Percentiles rank a stretch among this genome's conserved stretches.
phyloP scores from a whole-genome alignment of 305 asterid genomes.

The Petunia hybrid region DNA sequence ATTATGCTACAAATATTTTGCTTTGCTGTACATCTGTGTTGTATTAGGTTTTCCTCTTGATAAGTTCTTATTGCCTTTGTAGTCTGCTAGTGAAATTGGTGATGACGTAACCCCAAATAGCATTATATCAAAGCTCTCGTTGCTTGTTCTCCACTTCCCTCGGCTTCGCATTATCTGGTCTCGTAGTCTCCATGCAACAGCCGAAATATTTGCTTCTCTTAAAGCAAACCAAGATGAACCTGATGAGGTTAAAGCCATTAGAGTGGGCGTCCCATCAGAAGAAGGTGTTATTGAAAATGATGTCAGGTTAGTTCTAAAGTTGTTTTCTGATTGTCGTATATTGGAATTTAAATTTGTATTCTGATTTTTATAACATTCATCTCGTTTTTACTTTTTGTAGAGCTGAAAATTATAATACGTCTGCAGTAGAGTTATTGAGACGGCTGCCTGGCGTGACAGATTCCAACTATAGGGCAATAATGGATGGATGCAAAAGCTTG shows the following conservation, averaged over 20 bases:
- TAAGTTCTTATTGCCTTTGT: constrained; percentile 43
- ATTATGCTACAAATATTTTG: neutral
- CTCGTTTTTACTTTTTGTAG: constrained; percentile 46
- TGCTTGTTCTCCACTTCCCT: constrained; percentile 96
- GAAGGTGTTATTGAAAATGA: constrained; percentile 87
- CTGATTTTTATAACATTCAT: neutral
- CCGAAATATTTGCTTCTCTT: constrained; percentile 81
- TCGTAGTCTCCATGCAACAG: constrained; percentile 92
- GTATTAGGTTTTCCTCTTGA: neutral
- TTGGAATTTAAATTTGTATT: neutral
- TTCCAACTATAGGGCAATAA: constrained; percentile 80
- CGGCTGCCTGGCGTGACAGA: constrained; percentile 95
- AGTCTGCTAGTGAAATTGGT: constrained; percentile 90
- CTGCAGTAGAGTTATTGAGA: constrained; percentile 95
- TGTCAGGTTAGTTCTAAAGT: constrained; percentile 57
- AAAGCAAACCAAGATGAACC: constrained; percentile 99
- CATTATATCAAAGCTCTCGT: constrained; percentile 92
- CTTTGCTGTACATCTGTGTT: neutral
- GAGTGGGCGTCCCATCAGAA: constrained; percentile 98
- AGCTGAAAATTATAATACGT: constrained; percentile 92
- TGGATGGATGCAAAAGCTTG: constrained; percentile 82
- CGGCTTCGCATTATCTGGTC: constrained; percentile 97
- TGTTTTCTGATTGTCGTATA: neutral
- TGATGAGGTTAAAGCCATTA: constrained; percentile 84
- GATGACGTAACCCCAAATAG: constrained; percentile 89